Percentiles rank a stretch among this genome's conserved stretches.
These are phyloP conservation scores for Plasmodium sp. DNA, from an alignment of 169 alveolate species.

Conservation along the genomic window DNA sequence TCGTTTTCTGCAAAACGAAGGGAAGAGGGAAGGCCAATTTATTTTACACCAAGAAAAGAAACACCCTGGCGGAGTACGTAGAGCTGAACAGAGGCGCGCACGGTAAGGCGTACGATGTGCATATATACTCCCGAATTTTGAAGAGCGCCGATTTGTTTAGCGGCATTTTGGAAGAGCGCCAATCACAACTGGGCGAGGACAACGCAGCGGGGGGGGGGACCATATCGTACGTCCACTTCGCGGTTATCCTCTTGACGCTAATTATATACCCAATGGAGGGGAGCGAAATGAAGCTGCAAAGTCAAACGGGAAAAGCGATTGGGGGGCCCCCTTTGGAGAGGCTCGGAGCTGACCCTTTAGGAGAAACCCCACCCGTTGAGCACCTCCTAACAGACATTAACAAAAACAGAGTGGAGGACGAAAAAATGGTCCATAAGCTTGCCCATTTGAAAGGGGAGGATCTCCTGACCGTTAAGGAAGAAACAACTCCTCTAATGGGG, in stretches of 20 bases:
- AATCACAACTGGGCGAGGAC: neutral
- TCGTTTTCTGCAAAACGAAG: slow-evolving; percentile 24
- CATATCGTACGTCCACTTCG: slow-evolving; percentile 35
- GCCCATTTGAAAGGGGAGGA: slow-evolving; percentile 8
- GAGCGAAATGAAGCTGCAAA: neutral
- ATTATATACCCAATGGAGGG: slow-evolving; percentile 39
- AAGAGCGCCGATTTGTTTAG: slow-evolving; percentile 50
- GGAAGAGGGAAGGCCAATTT: slow-evolving; percentile 4
- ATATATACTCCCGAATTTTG: slow-evolving; percentile 39
- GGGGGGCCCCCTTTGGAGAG: neutral
- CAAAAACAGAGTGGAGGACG: slow-evolving; percentile 9
- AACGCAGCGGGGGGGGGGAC: neutral
- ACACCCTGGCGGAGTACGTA: slow-evolving; percentile 12
- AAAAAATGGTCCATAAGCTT: slow-evolving; percentile 5
- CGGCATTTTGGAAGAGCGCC: slow-evolving; percentile 11
- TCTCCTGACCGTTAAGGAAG: neutral
- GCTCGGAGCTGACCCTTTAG: neutral
- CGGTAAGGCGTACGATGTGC: slow-evolving; percentile 28
- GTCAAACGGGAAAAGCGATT: neutral
- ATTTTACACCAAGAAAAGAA: slow-evolving; percentile 42
- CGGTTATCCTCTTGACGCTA: slow-evolving; percentile 25
- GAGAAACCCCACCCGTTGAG: neutral
- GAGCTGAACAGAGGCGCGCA: neutral
- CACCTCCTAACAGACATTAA: slow-evolving; percentile 4
- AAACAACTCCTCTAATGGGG: slow-evolving; percentile 11